Evolutionary conservation across 169 alveolate species (phyloP).

Genomic region (Plasmodium yoelii): DNA sequence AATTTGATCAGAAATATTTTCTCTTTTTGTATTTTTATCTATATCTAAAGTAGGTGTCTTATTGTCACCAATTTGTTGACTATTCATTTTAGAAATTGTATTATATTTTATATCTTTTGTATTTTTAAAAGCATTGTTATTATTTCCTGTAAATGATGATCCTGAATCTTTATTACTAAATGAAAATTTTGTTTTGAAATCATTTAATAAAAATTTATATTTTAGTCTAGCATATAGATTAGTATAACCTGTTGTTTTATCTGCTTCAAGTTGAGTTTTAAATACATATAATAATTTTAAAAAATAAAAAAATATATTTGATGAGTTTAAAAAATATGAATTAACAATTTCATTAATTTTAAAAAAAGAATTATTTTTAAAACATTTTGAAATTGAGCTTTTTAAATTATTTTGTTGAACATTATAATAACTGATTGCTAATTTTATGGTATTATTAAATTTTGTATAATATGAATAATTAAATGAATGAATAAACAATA

Average conservation of each 20-base stretch:
- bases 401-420: conserved; percentile 53
- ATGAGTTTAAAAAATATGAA: conserved; percentile 48
- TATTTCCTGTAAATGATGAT: background rate
- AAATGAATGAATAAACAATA: conserved; percentile 39
- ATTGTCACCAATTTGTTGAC: background rate
- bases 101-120: background rate
- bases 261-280: conserved; percentile 39
- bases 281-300: conserved; percentile 40
- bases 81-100: background rate
- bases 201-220: conserved; percentile 28
- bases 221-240: conserved; percentile 27
- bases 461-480: conserved; percentile 44
- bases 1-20: background rate
- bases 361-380: conserved; percentile 53
- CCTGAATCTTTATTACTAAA: background rate
- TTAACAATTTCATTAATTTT: conserved; percentile 67
- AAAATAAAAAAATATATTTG: conserved; percentile 42
- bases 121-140: background rate
- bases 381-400: conserved; percentile 39
- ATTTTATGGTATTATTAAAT: conserved; percentile 18
- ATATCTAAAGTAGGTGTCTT: background rate
- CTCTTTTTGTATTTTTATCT: background rate
- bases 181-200: conserved; percentile 34
- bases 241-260: conserved; percentile 8
- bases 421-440: conserved; percentile 33